Evolutionary conservation across 2,329 filamentous ascomycete genomes (phyloP).

Genomic region (Cytospora chrysosperma): DNA sequence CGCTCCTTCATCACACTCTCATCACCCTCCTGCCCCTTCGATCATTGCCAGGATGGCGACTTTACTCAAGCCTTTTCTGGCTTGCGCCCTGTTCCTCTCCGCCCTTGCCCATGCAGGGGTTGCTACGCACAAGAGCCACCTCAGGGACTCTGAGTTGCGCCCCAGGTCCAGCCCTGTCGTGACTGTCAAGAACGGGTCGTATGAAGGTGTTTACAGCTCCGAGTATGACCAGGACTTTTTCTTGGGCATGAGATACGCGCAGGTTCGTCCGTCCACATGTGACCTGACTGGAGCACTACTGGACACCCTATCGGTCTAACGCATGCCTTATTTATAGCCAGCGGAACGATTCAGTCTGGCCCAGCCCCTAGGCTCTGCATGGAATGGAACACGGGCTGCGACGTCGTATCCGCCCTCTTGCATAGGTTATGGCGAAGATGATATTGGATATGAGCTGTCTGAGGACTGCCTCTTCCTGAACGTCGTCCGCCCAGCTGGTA

Average conservation of each 20-base stretch:
- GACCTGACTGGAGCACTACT: neutral
- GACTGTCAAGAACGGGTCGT: constrained; percentile 37
- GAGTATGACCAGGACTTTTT: constrained; percentile 49
- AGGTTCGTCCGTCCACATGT: constrained; percentile 35
- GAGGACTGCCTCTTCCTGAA: constrained; percentile 62
- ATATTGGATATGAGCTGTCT: constrained; percentile 31
- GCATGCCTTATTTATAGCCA: constrained; percentile 1
- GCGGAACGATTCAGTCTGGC: constrained; percentile 49
- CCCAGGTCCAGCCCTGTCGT: constrained; percentile 13
- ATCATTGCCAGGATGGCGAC: constrained; percentile 20
- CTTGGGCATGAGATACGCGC: constrained; percentile 56
- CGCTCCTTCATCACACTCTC: neutral
- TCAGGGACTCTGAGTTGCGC: constrained; percentile 15
- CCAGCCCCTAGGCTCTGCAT: constrained; percentile 47
- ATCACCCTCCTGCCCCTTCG: neutral
- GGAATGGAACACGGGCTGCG: constrained; percentile 41
- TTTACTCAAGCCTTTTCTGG: constrained; percentile 19
- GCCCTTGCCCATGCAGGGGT: constrained; percentile 12
- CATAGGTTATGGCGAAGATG: constrained; percentile 48
- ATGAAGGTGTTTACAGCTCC: constrained; percentile 35
- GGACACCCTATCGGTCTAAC: constrained; percentile 33
- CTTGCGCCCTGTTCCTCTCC: constrained; percentile 16
- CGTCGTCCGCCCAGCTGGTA: constrained; percentile 52
- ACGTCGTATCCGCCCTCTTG: constrained; percentile 48
- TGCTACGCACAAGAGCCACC: constrained; percentile 7